phyloP scores from a whole-genome alignment of 352 stramenopile genomes.

The Globisporangium orthogonon region DNA sequence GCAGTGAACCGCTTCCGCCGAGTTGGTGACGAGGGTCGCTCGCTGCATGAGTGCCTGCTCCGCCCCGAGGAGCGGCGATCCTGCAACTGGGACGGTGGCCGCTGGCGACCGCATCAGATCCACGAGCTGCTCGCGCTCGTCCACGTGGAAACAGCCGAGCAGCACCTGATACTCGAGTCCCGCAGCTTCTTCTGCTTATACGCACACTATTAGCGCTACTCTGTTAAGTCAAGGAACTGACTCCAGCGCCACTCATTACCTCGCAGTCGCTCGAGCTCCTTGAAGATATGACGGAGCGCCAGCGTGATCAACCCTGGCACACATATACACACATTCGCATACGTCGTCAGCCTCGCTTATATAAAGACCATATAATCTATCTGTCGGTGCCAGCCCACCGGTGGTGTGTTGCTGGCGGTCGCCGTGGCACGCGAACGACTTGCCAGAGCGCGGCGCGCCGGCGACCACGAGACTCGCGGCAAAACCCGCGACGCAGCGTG shows the following conservation, averaged over 20 bases:
- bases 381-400: constrained; percentile 1
- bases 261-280: constrained; percentile 11
- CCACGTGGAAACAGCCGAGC: constrained; percentile 10
- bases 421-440: constrained; percentile 61
- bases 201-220: no score
- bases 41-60: constrained; percentile 19
- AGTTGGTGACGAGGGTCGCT: constrained; percentile 20
- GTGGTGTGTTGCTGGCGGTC: constrained; percentile 14
- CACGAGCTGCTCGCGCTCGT: constrained; percentile 4
- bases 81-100: background rate
- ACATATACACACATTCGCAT: no score
- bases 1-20: constrained; percentile 23
- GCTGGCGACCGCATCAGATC: constrained; percentile 3
- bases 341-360: no score
- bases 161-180: constrained; percentile 9
- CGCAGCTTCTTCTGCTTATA: background rate
- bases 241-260: constrained; percentile 7
- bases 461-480: constrained; percentile 38
- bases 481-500: constrained; percentile 20
- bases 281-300: constrained; percentile 29
- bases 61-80: constrained; percentile 7
- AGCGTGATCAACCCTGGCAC: constrained; percentile 19
- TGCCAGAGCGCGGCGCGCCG: constrained; percentile 35
- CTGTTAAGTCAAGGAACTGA: background rate
- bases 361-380: no score